Evolutionary conservation across 2,329 filamentous ascomycete species (phyloP).

Genomic region (Aschersonia sp.): DNA sequence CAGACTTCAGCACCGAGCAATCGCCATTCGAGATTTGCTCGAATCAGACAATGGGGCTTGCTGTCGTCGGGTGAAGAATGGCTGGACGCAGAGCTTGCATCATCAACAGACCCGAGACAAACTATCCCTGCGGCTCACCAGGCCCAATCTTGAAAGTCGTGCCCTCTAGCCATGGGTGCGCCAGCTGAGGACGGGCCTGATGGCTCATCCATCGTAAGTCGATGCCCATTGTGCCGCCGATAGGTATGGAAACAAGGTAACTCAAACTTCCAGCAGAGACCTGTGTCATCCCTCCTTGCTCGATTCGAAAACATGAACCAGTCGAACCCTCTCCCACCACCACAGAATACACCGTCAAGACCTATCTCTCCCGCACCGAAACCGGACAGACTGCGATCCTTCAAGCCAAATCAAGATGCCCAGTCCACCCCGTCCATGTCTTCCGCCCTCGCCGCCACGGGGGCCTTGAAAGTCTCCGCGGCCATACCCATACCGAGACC

Average conservation of each 20-base stretch:
- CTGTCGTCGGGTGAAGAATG: conserved; percentile 5
- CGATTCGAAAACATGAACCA: conserved; percentile 61
- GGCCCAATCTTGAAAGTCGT: not conserved
- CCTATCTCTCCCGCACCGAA: conserved; percentile 26
- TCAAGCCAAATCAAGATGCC: conserved; percentile 22
- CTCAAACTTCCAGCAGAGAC: conserved; percentile 37
- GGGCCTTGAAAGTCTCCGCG: conserved; percentile 2
- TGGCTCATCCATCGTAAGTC: conserved; percentile 58
- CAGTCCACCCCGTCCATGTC: conserved; percentile 1
- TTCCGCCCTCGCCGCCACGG: not conserved
- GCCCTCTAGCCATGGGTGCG: conserved; percentile 15
- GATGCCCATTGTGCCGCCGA: not conserved
- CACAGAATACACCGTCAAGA: conserved; percentile 13
- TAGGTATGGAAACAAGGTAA: not conserved
- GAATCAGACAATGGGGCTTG: conserved; percentile 1
- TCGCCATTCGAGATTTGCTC: not conserved
- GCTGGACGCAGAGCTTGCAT: conserved; percentile 2
- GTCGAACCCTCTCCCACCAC: conserved; percentile 6
- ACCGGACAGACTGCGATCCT: conserved; percentile 26
- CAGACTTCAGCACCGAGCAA: not conserved
- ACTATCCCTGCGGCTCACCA: not conserved
- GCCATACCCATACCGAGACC: conserved; percentile 10
- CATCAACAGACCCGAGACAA: not conserved
- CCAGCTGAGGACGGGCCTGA: conserved; percentile 47
- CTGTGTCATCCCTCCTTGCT: conserved; percentile 67